These are phyloP conservation scores for Lumnitzera littorea DNA, from an alignment of 345 rosid species.

Conservation along the genomic window DNA sequence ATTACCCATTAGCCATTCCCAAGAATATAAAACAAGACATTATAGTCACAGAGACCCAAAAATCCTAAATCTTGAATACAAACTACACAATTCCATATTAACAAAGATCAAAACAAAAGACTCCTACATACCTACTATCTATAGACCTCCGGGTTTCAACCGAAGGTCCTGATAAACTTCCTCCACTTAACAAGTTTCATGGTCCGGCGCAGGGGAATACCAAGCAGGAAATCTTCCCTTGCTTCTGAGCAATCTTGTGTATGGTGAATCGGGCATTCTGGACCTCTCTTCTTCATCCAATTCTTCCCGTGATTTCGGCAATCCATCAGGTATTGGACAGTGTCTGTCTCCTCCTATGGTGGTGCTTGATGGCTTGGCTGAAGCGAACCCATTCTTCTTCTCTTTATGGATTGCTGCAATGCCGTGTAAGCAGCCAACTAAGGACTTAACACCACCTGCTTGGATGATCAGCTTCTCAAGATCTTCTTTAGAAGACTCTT, in stretches of 20 bases:
- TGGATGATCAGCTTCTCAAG: conserved; percentile 56
- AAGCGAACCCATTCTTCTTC: conserved; percentile 14
- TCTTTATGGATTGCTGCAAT: conserved; percentile 37
- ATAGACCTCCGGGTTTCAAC: too few relatives aligned
- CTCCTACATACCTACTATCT: too few relatives aligned
- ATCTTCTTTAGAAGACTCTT: conserved; percentile 42
- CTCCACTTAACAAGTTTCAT: conserved; percentile 42
- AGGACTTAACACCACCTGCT: conserved; percentile 56
- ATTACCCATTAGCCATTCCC: too few relatives aligned
- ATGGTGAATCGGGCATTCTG: conserved; percentile 73
- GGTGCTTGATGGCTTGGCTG: conserved; percentile 11
- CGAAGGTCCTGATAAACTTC: too few relatives aligned
- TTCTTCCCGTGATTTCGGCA: conserved; percentile 67
- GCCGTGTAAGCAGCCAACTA: conserved; percentile 65
- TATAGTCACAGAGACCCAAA: too few relatives aligned
- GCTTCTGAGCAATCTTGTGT: conserved; percentile 58
- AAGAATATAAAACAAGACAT: too few relatives aligned
- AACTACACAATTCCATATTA: too few relatives aligned
- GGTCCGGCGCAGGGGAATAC: conserved; percentile 74
- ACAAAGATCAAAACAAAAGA: too few relatives aligned
- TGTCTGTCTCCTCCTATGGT: conserved; percentile 18
- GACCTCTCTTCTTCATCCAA: conserved; percentile 73
- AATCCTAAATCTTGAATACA: too few relatives aligned
- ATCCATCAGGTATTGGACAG: conserved; percentile 66
- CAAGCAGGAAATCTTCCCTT: conserved; percentile 66